A percentile compares a stretch with the other conserved stretches of the same genome.
Evolutionary conservation across 73 alveolate species (phyloP).

Genomic region (Uronychia binucleata): DNA sequence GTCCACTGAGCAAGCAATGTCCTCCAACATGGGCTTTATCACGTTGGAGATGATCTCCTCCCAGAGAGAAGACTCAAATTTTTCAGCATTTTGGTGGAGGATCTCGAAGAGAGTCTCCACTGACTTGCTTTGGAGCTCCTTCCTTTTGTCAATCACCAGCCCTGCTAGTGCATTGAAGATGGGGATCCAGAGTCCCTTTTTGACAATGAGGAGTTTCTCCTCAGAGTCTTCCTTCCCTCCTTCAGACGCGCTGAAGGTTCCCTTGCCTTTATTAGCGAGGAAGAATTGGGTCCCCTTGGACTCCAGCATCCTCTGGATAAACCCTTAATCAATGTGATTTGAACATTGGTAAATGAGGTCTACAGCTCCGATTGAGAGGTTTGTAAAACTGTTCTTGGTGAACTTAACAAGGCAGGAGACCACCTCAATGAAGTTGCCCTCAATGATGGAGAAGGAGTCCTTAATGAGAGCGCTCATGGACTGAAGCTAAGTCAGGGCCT

Average conservation of each 20-base stretch:
- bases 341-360: conserved; percentile 45
- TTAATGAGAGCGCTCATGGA: neutral
- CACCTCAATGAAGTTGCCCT: conserved; percentile 36
- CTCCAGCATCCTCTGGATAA: neutral
- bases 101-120: conserved; percentile 12
- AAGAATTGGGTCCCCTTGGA: neutral
- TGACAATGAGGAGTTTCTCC: conserved; percentile 20
- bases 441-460: conserved; percentile 13
- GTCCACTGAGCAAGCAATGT: conserved; percentile 37
- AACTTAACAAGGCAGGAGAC: conserved; percentile 33
- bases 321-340: neutral
- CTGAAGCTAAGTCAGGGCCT: neutral
- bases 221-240: conserved; percentile 13
- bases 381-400: conserved; percentile 23
- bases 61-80: conserved; percentile 34
- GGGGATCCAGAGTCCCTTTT: conserved; percentile 57
- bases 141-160: conserved; percentile 49
- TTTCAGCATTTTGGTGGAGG: conserved; percentile 13
- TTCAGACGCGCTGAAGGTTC: neutral
- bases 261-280: neutral
- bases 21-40: conserved; percentile 34
- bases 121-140: conserved; percentile 24
- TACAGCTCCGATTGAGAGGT: conserved; percentile 20
- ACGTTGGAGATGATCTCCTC: conserved; percentile 30
- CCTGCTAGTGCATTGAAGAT: conserved; percentile 18